These are phyloP conservation scores for Marasmius sp. DNA, from an alignment of 1,284 basidiomycete genomes.

Conservation along the genomic window DNA sequence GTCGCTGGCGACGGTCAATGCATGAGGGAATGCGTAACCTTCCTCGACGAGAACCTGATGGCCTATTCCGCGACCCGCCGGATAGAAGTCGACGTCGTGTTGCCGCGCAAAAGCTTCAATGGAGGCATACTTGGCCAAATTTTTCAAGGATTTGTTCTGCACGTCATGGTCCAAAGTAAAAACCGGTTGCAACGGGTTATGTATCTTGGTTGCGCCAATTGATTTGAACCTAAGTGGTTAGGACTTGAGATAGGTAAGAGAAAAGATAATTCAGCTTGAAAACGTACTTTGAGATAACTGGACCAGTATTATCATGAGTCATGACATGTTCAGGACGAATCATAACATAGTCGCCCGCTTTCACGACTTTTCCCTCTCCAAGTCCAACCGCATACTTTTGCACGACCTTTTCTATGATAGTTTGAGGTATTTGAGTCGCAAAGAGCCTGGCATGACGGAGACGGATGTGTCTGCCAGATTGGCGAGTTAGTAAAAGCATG, in stretches of 20 bases:
- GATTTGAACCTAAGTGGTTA: conserved; percentile 78
- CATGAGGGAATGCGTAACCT: conserved; percentile 93
- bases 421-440: conserved; percentile 62
- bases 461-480: not conserved
- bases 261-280: not conserved
- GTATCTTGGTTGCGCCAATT: conserved; percentile 87
- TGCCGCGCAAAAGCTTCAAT: conserved; percentile 91
- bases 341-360: conserved; percentile 99
- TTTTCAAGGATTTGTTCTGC: conserved; percentile 94
- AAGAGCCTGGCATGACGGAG: conserved; percentile 3
- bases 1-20: conserved; percentile 93
- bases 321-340: conserved; percentile 97
- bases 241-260: conserved; percentile 4
- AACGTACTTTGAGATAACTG: conserved; percentile 91
- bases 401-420: conserved; percentile 96
- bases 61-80: conserved; percentile 97
- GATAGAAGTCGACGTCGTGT: conserved; percentile 93
- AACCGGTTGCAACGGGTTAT: conserved; percentile 84
- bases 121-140: conserved; percentile 88
- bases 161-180: conserved; percentile 99
- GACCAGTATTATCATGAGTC: conserved; percentile 98
- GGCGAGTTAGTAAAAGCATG: not conserved
- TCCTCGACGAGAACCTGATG: conserved; percentile 96
- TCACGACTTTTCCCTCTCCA: conserved; percentile 73
- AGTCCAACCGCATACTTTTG: conserved; percentile 95